Percentiles rank a stretch among this genome's conserved stretches.
phyloP scores from a whole-genome alignment of 371 early-diverging fungal genomes.

The Ordospora pajunii region DNA sequence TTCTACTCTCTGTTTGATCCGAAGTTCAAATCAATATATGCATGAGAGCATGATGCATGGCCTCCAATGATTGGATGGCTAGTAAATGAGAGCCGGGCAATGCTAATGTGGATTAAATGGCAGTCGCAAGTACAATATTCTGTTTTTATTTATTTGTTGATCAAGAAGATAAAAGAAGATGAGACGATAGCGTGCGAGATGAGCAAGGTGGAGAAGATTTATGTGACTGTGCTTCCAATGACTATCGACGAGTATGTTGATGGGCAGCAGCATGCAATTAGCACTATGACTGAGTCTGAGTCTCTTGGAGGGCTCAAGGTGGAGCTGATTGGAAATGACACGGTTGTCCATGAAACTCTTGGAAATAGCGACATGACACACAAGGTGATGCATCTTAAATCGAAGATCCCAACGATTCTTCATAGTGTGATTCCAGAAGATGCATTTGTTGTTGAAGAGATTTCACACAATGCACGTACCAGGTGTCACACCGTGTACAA shows the following conservation, averaged over 20 bases:
- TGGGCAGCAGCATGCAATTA: conserved; percentile 57
- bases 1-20: conserved; percentile 42
- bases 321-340: conserved; percentile 43
- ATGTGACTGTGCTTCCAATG: conserved; percentile 56
- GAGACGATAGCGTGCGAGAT: not conserved
- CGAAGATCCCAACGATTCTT: conserved; percentile 54
- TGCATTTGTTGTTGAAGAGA: conserved; percentile 58
- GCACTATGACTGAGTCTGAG: conserved; percentile 53
- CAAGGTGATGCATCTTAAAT: conserved; percentile 54
- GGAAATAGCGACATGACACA: conserved; percentile 49
- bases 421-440: conserved; percentile 50
- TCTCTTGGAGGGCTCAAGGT: conserved; percentile 37
- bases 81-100: not conserved
- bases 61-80: too few species aligned
- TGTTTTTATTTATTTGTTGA: not conserved
- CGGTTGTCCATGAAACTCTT: conserved; percentile 6
- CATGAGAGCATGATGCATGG: too few species aligned
- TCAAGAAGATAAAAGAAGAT: not conserved
- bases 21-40: conserved; percentile 54
- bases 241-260: conserved; percentile 57
- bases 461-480: conserved; percentile 55
- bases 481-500: conserved; percentile 54
- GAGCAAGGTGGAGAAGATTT: conserved; percentile 27
- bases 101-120: not conserved
- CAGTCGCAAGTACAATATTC: not conserved